Evolutionary conservation across 2,329 filamentous ascomycete genomes (phyloP).

Genomic region (Colletotrichum tanaceti): DNA sequence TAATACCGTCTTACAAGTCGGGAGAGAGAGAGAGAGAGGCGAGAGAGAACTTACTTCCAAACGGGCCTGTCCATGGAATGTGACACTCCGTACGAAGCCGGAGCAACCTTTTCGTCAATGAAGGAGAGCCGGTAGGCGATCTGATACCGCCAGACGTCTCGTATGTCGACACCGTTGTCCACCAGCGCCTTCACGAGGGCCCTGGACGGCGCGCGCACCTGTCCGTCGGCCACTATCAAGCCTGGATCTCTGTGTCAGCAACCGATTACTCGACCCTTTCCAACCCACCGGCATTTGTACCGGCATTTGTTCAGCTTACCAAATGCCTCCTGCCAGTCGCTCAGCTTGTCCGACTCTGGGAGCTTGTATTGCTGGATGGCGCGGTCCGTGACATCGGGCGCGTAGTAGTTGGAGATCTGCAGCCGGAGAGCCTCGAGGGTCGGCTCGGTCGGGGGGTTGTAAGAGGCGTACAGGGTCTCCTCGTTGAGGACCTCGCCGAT

Average conservation of each 20-base stretch:
- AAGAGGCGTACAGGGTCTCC: slow-evolving; percentile 56
- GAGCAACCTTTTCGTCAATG: slow-evolving; percentile 54
- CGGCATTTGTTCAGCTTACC: slow-evolving; percentile 46
- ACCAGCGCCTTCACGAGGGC: slow-evolving; percentile 48
- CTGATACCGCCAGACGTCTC: slow-evolving; percentile 56
- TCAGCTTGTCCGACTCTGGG: slow-evolving; percentile 46
- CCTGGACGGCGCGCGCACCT: slow-evolving; percentile 53
- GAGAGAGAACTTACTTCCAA: slow-evolving; percentile 52
- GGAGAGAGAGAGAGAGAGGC: not conserved
- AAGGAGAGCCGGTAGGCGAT: slow-evolving; percentile 56
- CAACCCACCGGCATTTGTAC: not conserved
- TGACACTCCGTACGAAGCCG: slow-evolving; percentile 48
- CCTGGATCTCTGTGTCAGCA: not conserved
- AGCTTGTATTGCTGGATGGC: slow-evolving; percentile 51
- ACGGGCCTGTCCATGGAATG: slow-evolving; percentile 58
- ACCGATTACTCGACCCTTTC: accelerated
- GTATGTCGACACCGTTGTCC: slow-evolving; percentile 48
- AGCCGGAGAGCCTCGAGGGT: slow-evolving; percentile 50
- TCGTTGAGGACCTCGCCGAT: slow-evolving; percentile 59
- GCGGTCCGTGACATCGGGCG: slow-evolving; percentile 51
- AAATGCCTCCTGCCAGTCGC: slow-evolving; percentile 54
- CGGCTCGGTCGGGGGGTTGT: slow-evolving; percentile 50
- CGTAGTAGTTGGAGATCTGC: slow-evolving; percentile 58
- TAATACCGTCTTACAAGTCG: too few relatives aligned
- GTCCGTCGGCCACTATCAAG: slow-evolving; percentile 53